A percentile compares a stretch with the other conserved stretches of the same genome.
Conservation (phyloP, 805 yeast species). For the Wickerhamiella lipophila region DNA sequence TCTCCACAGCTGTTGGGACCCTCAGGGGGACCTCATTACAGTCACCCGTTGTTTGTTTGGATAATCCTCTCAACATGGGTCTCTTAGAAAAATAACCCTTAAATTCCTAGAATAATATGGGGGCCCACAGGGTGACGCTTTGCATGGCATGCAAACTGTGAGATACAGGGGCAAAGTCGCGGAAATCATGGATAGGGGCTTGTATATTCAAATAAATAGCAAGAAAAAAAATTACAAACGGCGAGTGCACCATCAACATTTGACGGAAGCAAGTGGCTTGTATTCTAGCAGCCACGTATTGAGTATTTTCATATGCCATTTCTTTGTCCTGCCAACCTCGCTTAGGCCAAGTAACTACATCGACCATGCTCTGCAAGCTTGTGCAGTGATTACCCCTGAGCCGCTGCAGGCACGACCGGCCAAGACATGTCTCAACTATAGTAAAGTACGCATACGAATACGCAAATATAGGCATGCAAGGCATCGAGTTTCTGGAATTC, state of each 20-base stretch:
- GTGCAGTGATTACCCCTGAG: constrained; percentile 1
- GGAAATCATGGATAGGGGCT: too few relatives aligned
- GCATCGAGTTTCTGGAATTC: not conserved
- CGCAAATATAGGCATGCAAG: not conserved
- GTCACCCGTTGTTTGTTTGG: not conserved
- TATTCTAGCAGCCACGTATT: too few relatives aligned
- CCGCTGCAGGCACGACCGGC: not conserved
- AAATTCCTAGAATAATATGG: not conserved
- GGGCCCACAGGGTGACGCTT: not conserved
- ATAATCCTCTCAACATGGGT: not conserved
- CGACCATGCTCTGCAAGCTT: not conserved
- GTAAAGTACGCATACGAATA: not conserved
- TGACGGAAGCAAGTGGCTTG: too few relatives aligned
- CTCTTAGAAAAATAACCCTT: not conserved
- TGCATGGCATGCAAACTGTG: not conserved
- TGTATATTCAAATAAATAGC: too few relatives aligned
- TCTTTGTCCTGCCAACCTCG: not conserved
- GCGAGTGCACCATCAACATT: too few relatives aligned
- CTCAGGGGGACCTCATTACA: not conserved
- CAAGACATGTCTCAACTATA: not conserved
- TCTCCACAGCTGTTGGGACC: not conserved
- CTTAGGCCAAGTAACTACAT: not conserved
- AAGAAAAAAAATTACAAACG: too few relatives aligned
- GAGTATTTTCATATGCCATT: too few relatives aligned
- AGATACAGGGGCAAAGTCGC: not conserved